A percentile compares a stretch with the other conserved stretches of the same genome.
Evolutionary conservation across 768 basidiomycete species (phyloP).

Genomic region (Mycena galericulata): DNA sequence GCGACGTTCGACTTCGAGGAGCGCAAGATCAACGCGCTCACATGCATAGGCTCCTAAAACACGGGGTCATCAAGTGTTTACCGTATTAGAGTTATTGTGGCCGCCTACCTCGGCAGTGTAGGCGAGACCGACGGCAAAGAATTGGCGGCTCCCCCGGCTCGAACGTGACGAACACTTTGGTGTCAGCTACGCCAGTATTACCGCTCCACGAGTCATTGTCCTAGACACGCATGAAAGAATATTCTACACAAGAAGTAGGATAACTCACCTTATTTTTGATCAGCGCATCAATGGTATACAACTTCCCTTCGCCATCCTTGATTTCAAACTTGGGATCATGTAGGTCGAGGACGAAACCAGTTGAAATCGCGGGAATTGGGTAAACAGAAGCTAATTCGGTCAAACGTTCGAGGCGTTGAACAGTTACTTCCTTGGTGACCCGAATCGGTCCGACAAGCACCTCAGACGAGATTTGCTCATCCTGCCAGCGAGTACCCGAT

Average conservation of each 20-base stretch:
- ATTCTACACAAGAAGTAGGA: neutral
- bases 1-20: neutral
- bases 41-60: neutral
- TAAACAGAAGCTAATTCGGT: constrained; percentile 18
- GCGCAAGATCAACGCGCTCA: neutral
- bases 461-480: neutral
- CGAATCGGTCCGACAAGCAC: constrained; percentile 1
- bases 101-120: constrained; percentile 10
- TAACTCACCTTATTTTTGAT: constrained; percentile 37
- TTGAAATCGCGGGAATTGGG: constrained; percentile 26
- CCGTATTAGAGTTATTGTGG: neutral
- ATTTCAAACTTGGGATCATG: constrained; percentile 30
- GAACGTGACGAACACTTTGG: constrained; percentile 10
- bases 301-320: constrained; percentile 21
- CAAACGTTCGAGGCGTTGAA: constrained; percentile 34
- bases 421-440: constrained; percentile 24
- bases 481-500: constrained; percentile 2
- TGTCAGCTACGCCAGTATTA: constrained; percentile 7
- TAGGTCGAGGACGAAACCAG: constrained; percentile 34
- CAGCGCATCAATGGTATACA: constrained; percentile 32
- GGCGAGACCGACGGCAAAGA: constrained; percentile 12
- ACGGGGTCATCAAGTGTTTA: neutral
- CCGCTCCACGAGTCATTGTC: constrained; percentile 26
- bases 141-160: neutral
- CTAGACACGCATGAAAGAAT: neutral